phyloP scores from a whole-genome alignment of 2,329 filamentous ascomycete species.

The Colletotrichum abscissum region DNA sequence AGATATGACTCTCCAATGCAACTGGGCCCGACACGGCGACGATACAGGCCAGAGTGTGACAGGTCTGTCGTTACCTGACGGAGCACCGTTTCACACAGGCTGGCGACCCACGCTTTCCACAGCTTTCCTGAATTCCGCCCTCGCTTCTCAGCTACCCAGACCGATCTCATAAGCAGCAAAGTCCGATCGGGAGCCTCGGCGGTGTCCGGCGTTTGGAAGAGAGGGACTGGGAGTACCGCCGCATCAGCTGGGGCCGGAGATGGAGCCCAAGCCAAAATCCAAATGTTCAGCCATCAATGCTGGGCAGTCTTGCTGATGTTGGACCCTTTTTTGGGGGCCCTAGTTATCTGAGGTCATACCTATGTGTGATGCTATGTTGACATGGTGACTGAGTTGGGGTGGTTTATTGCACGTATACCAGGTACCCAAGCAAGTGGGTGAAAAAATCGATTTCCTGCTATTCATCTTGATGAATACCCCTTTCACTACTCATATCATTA shows the following conservation, averaged over 20 bases:
- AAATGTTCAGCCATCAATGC: background rate
- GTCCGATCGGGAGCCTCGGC: constrained; percentile 35
- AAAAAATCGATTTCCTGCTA: too few species aligned
- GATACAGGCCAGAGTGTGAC: constrained; percentile 19
- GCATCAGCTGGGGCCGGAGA: constrained; percentile 30
- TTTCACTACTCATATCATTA: too few species aligned
- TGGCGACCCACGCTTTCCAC: constrained; percentile 27
- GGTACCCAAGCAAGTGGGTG: background rate
- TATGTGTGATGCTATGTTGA: constrained; percentile 8
- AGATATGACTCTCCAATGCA: constrained; percentile 29
- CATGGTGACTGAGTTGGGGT: background rate
- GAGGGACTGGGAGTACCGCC: constrained; percentile 29
- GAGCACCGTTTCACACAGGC: constrained; percentile 35
- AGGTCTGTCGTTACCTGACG: constrained; percentile 28
- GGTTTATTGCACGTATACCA: background rate
- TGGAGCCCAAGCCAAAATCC: constrained; percentile 24
- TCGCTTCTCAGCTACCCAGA: constrained; percentile 12
- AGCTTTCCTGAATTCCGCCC: constrained; percentile 3
- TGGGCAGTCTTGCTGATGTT: constrained; percentile 18
- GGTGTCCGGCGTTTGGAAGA: constrained; percentile 34
- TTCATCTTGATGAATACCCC: too few species aligned
- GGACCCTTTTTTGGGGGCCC: constrained; percentile 24
- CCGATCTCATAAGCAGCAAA: constrained; percentile 23
- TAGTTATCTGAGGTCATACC: constrained; percentile 30
- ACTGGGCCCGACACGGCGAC: constrained; percentile 16